Base-by-base conservation (phyloP, 352 stramenopile genomes). In the Phytophthora cajani region DNA sequence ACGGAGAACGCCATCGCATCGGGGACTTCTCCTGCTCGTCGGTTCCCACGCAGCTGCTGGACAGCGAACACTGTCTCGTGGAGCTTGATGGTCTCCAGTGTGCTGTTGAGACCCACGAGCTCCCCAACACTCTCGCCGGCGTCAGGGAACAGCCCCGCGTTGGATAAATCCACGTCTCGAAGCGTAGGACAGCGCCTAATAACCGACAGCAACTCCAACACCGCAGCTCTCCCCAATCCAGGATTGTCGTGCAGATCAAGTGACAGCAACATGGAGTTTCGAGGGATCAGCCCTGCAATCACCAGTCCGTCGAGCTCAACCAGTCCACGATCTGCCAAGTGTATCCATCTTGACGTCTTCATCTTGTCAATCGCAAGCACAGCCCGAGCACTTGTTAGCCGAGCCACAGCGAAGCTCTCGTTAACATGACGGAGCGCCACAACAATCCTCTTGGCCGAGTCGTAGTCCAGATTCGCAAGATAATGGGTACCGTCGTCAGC, bases 191-290 rank as follows among this genome's bases (percentile, higher is more conserved):
- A 91, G 33, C 79, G 38, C 38, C 71, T 74, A 51, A 94, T 89
- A n/a, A 62, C 81, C 42, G 74, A 62, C 6, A 94, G 58, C 2
- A 94, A 42, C 50, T 85, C 79, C 1, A 91, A 62, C 14, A 93
- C 79, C 0, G 70, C 80, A 65, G 79, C 79, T 33, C 77, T 75
- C 19, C 88, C 76, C 23, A 93, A 79, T 14, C 58, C 72, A 32
- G 62, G 64, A 17, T 94, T 93, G 60, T 83, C 61, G 0, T 84
- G 87, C 23, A 94, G 51, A 67, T 94, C 84, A n/a, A 94, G 67
- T 1, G 82, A 84, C 21, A 93, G 53, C 19, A 94, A 42, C 40
- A 79, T 78, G 3, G 7, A 62, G 52, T 92, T 94, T 4, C 84
- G 61, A 7, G 82, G 77, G 9, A 94, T 56, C 19, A 94, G 49